Evolutionary conservation across 352 stramenopile species (phyloP).

Genomic region (Thalassiosira delicatula): DNA sequence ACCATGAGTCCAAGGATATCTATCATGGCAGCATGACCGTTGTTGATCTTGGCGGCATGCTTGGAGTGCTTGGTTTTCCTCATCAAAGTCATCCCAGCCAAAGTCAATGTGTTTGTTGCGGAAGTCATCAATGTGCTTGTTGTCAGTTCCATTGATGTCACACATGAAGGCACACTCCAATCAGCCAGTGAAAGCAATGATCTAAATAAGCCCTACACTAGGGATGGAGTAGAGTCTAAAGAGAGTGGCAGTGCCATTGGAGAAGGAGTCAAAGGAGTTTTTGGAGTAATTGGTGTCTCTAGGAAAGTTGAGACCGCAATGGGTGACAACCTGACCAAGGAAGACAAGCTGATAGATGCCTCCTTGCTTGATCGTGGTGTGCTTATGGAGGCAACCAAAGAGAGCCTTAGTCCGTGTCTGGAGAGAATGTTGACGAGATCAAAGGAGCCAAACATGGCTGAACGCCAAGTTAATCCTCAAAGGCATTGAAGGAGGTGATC

Average conservation of each 20-base stretch:
- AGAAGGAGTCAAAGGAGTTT: conserved; percentile 10
- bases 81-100: conserved; percentile 8
- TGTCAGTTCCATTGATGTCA: neutral
- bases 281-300: conserved; percentile 1
- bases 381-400: conserved; percentile 1
- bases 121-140: neutral
- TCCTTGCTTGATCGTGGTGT: conserved; percentile 1
- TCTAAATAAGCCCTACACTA: neutral
- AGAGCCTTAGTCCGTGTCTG: neutral
- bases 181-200: neutral
- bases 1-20: conserved; percentile 12
- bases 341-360: conserved; percentile 1
- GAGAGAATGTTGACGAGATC: neutral
- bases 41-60: conserved; percentile 1
- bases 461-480: neutral
- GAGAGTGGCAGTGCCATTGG: neutral
- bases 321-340: neutral
- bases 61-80: conserved; percentile 9
- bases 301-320: neutral
- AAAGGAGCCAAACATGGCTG: neutral
- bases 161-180: neutral
- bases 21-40: conserved; percentile 7
- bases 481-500: conserved; percentile 1
- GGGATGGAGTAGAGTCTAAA: neutral
- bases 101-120: conserved; percentile 5